phyloP scores from a whole-genome alignment of 2,329 filamentous ascomycete species.

The Lanzia echinophila region DNA sequence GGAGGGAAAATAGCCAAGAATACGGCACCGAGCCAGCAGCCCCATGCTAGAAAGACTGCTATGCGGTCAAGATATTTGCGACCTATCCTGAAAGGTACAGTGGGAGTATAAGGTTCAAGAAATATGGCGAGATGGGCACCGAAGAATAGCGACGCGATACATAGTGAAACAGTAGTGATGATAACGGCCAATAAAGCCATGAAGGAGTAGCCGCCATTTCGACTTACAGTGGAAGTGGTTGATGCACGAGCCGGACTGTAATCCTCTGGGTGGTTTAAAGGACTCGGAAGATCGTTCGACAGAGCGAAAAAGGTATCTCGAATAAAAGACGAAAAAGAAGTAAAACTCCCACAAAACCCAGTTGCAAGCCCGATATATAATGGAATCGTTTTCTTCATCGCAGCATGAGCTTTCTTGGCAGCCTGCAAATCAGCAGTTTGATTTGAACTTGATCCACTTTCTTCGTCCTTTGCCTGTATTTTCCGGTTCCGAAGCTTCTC shows the following conservation, averaged over 20 bases:
- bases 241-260: slow-evolving; percentile 26
- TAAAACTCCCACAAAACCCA: slow-evolving; percentile 85
- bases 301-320: slow-evolving; percentile 73
- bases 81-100: slow-evolving; percentile 49
- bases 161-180: slow-evolving; percentile 65
- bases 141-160: slow-evolving; percentile 59
- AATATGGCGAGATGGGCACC: slow-evolving; percentile 70
- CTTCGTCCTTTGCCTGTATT: slow-evolving; percentile 33
- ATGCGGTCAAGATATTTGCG: slow-evolving; percentile 58
- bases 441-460: slow-evolving; percentile 25
- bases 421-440: slow-evolving; percentile 34
- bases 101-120: slow-evolving; percentile 51
- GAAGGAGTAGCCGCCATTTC: slow-evolving; percentile 74
- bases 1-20: slow-evolving; percentile 68
- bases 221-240: slow-evolving; percentile 35
- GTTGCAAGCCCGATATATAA: slow-evolving; percentile 82
- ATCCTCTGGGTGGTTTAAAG: slow-evolving; percentile 36
- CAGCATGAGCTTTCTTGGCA: slow-evolving; percentile 51
- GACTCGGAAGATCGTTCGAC: slow-evolving; percentile 62
- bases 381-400: slow-evolving; percentile 77
- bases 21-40: slow-evolving; percentile 72
- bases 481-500: slow-evolving; percentile 31
- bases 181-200: slow-evolving; percentile 72
- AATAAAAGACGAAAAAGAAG: slow-evolving; percentile 82
- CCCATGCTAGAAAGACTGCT: slow-evolving; percentile 58